Evolutionary conservation across 139 green algal genomes (phyloP).

Genomic region (Medakamo hakoo): DNA sequence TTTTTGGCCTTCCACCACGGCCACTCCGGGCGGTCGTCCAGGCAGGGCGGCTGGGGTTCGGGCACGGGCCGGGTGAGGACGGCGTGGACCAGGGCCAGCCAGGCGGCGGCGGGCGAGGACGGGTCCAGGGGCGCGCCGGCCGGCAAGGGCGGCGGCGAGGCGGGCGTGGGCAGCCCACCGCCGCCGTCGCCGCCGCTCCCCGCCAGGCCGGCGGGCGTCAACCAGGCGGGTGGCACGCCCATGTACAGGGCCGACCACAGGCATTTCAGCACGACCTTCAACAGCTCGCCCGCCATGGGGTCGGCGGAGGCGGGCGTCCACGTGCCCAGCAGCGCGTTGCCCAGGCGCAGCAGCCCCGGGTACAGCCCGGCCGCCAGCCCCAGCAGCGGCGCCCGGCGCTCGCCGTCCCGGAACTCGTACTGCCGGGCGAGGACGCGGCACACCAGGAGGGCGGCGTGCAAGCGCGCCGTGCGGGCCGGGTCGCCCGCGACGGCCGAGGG

Average conservation of each 20-base stretch:
- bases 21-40: constrained; percentile 41
- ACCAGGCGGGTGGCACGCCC: constrained; percentile 59
- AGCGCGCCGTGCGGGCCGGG: constrained; percentile 40
- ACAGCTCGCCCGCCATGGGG: constrained; percentile 35
- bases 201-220: constrained; percentile 50
- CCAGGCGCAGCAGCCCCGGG: constrained; percentile 25
- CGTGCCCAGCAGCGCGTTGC: constrained; percentile 6
- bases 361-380: constrained; percentile 45
- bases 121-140: no score
- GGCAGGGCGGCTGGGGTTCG: constrained; percentile 41
- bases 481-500: constrained; percentile 23
- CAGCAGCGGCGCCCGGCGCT: constrained; percentile 35
- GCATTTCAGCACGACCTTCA: constrained; percentile 72
- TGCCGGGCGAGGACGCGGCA: constrained; percentile 80
- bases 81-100: constrained; percentile 63
- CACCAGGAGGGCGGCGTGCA: constrained; percentile 56
- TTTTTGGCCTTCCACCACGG: constrained; percentile 95
- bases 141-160: no score
- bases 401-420: constrained; percentile 89
- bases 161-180: no score
- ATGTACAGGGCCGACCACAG: constrained; percentile 88
- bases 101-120: no score
- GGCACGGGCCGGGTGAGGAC: constrained; percentile 54
- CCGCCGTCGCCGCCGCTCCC: no score
- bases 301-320: not conserved